These are phyloP conservation scores for Dicorynia guianensis DNA, from an alignment of 306 rosid genomes.

Conservation along the genomic window DNA sequence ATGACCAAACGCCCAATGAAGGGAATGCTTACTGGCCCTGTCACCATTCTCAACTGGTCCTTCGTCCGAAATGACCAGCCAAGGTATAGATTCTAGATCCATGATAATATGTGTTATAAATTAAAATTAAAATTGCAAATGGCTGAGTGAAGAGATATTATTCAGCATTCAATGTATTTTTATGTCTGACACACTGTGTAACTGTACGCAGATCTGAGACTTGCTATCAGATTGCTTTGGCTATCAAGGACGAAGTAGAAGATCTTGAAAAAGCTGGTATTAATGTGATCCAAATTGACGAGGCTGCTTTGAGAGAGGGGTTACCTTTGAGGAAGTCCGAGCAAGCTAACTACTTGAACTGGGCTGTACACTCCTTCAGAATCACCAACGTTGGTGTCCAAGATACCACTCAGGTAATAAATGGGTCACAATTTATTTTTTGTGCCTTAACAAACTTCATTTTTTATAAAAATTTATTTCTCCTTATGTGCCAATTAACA, in stretches of 20 bases:
- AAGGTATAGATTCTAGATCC: constrained; percentile 48
- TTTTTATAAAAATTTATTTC: too few species aligned
- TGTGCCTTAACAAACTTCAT: background rate
- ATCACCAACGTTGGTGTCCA: constrained; percentile 80
- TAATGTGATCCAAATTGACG: constrained; percentile 80
- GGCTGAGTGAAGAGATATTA: background rate
- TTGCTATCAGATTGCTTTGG: constrained; percentile 87
- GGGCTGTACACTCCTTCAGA: constrained; percentile 94
- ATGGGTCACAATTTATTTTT: background rate
- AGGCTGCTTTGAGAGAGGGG: constrained; percentile 95
- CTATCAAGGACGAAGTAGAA: constrained; percentile 91
- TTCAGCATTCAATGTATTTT: background rate
- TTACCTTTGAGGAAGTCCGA: constrained; percentile 84
- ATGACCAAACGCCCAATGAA: constrained; percentile 89
- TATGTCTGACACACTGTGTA: constrained; percentile 16
- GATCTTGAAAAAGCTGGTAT: constrained; percentile 87
- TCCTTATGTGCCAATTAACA: too few species aligned
- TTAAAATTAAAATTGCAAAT: background rate
- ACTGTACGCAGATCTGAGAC: constrained; percentile 65
- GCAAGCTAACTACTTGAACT: constrained; percentile 78
- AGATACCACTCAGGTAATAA: constrained; percentile 79
- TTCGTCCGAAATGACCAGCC: constrained; percentile 89
- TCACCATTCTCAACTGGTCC: constrained; percentile 94
- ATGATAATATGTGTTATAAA: background rate
- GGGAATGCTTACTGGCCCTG: constrained; percentile 98